Percentiles rank a stretch among this genome's conserved stretches.
phyloP scores from a whole-genome alignment of 2,329 filamentous ascomycete species.

The Raffaelea deltoideospora region DNA sequence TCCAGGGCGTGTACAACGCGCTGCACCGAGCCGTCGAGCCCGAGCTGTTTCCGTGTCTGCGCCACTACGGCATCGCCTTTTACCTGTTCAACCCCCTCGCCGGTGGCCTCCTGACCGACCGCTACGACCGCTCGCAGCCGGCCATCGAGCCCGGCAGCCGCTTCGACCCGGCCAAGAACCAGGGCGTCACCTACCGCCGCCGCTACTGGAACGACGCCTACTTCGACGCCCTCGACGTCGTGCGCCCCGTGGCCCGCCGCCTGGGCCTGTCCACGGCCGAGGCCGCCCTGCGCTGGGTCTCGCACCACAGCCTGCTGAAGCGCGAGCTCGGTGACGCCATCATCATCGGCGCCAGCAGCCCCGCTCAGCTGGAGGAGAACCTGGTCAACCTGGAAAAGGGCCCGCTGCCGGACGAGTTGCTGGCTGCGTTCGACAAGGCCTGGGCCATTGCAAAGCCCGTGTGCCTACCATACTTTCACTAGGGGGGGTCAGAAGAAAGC shows the following conservation, averaged over 20 bases:
- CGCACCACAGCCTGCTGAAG: conserved; percentile 19
- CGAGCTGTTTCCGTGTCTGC: conserved; percentile 26
- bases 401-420: conserved; percentile 21
- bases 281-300: conserved; percentile 23
- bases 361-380: conserved; percentile 19
- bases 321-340: conserved; percentile 18
- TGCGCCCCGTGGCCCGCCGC: conserved; percentile 3
- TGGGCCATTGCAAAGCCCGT: conserved; percentile 49
- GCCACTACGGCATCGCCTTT: conserved; percentile 23
- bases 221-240: conserved; percentile 13
- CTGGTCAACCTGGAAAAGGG: conserved; percentile 22
- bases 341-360: conserved; percentile 20
- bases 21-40: conserved; percentile 23
- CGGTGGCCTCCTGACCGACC: conserved; percentile 14
- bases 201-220: conserved; percentile 22
- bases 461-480: conserved; percentile 7
- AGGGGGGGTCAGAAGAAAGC: too few species aligned
- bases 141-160: conserved; percentile 5
- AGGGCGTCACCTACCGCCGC: conserved; percentile 6
- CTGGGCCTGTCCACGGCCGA: conserved; percentile 7
- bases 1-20: conserved; percentile 27
- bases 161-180: conserved; percentile 28
- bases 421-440: conserved; percentile 47
- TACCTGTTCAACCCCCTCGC: conserved; percentile 10
- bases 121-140: conserved; percentile 14